Evolutionary conservation across 257 asterid genomes (phyloP).

Genomic region (Rehmannia glutinosa): DNA sequence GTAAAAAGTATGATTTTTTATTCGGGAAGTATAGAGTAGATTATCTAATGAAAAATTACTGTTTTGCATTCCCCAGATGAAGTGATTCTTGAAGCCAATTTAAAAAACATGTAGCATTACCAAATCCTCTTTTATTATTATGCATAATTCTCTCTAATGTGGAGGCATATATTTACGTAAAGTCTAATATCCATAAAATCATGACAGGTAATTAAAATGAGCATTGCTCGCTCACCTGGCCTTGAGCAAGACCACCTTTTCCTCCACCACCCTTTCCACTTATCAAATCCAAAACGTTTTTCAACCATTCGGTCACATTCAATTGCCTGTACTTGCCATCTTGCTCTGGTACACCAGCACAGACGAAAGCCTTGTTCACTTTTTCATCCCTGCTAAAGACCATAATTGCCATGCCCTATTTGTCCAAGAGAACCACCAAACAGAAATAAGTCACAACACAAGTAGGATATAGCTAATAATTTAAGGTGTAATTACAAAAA

Average conservation of each 20-base stretch:
- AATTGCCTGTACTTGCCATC: conserved; percentile 54
- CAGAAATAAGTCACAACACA: background rate
- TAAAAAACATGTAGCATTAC: background rate
- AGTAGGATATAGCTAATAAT: background rate
- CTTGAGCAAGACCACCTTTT: conserved; percentile 89
- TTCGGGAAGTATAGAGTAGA: background rate
- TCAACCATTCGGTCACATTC: conserved; percentile 78
- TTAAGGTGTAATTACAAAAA: too few relatives aligned
- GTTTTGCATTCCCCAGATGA: background rate
- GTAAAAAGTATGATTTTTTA: background rate
- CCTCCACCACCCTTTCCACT: conserved; percentile 99
- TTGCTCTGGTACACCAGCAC: conserved; percentile 96
- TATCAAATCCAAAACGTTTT: conserved; percentile 60
- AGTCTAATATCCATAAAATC: background rate
- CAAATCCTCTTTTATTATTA: background rate
- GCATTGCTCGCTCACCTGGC: conserved; percentile 62
- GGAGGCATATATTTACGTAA: background rate
- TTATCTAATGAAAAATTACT: background rate
- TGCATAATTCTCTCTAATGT: background rate
- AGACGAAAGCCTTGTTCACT: conserved; percentile 75
- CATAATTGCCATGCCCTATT: conserved; percentile 84
- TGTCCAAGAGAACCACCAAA: background rate
- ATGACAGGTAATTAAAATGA: background rate
- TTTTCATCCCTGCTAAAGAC: conserved; percentile 73
- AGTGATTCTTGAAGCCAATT: background rate